phyloP scores from a whole-genome alignment of 2,329 filamentous ascomycete genomes.

The Lithohypha guttulata region DNA sequence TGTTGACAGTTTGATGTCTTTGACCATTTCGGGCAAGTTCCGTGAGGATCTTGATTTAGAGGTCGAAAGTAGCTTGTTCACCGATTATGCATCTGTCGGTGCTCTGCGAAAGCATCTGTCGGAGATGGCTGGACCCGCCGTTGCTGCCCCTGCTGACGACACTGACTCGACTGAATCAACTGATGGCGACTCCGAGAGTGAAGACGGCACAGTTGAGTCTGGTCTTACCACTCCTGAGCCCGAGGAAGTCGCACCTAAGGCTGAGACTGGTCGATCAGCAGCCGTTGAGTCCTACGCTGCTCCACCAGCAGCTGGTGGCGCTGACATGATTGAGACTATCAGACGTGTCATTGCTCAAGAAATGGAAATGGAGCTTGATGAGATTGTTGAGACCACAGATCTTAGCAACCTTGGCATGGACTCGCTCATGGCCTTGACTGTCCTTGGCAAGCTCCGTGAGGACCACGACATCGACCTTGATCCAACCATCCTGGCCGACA shows the following conservation, averaged over 20 bases:
- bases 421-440: constrained; percentile 36
- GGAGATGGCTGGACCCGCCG: constrained; percentile 13
- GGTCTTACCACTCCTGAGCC: constrained; percentile 23
- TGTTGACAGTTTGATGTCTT: constrained; percentile 50
- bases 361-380: constrained; percentile 33
- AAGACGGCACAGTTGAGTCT: constrained; percentile 21
- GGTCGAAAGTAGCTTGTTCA: constrained; percentile 49
- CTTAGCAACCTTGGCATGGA: constrained; percentile 36
- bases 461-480: constrained; percentile 32
- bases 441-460: constrained; percentile 36
- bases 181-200: constrained; percentile 21
- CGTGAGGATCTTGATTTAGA: constrained; percentile 51
- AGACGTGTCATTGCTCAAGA: constrained; percentile 33
- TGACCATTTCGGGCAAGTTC: constrained; percentile 52
- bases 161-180: constrained; percentile 20
- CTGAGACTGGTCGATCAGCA: constrained; percentile 16
- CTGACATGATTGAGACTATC: constrained; percentile 31
- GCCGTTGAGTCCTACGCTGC: constrained; percentile 25
- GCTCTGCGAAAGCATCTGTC: constrained; percentile 49
- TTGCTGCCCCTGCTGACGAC: constrained; percentile 24
- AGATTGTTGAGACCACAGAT: constrained; percentile 31
- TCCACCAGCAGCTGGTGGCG: constrained; percentile 27
- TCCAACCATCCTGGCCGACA: constrained; percentile 35
- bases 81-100: constrained; percentile 49
- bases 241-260: constrained; percentile 21